These are phyloP conservation scores for Dendrobium officinale DNA, from an alignment of 106 monocot genomes.

Conservation along the genomic window DNA sequence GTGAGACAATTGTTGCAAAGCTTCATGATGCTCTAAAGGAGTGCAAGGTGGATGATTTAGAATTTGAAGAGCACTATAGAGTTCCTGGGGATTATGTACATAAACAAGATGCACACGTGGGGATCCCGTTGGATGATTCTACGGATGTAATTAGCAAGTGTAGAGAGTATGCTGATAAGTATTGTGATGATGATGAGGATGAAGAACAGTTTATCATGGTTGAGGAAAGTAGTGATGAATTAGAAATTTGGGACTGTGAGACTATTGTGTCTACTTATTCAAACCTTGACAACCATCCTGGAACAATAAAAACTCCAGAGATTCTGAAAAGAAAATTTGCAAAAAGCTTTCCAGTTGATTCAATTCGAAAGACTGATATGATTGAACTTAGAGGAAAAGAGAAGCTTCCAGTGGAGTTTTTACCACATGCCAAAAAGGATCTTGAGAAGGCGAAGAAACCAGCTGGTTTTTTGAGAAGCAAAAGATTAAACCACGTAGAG, in stretches of 20 bases:
- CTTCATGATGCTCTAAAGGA: slow-evolving; percentile 61
- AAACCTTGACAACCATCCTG: slow-evolving; percentile 92
- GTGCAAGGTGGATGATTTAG: slow-evolving; percentile 27
- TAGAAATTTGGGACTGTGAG: slow-evolving; percentile 89
- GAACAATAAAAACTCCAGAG: slow-evolving; percentile 68
- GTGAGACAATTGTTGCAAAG: slow-evolving; percentile 38
- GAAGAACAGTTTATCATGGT: slow-evolving; percentile 40
- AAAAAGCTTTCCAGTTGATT: slow-evolving; percentile 24
- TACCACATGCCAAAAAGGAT: slow-evolving; percentile 44
- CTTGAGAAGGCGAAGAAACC: slow-evolving; percentile 40
- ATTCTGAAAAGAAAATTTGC: slow-evolving; percentile 36
- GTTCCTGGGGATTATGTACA: slow-evolving; percentile 40
- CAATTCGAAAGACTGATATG: slow-evolving; percentile 23
- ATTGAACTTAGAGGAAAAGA: slow-evolving; percentile 76
- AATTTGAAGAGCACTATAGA: slow-evolving; percentile 48
- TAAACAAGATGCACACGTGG: slow-evolving; percentile 15
- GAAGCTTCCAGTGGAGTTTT: slow-evolving; percentile 77
- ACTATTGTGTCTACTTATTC: slow-evolving; percentile 92
- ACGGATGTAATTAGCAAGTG: slow-evolving; percentile 61
- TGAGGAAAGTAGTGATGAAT: slow-evolving; percentile 85
- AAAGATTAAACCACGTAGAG: slow-evolving; percentile 30
- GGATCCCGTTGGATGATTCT: slow-evolving; percentile 16
- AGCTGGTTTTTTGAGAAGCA: slow-evolving; percentile 13
- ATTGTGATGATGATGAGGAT: slow-evolving; percentile 44
- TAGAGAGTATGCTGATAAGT: slow-evolving; percentile 79